A percentile compares a stretch with the other conserved stretches of the same genome.
Conservation (phyloP, 306 rosid genomes). For the Lotus japonicus region DNA sequence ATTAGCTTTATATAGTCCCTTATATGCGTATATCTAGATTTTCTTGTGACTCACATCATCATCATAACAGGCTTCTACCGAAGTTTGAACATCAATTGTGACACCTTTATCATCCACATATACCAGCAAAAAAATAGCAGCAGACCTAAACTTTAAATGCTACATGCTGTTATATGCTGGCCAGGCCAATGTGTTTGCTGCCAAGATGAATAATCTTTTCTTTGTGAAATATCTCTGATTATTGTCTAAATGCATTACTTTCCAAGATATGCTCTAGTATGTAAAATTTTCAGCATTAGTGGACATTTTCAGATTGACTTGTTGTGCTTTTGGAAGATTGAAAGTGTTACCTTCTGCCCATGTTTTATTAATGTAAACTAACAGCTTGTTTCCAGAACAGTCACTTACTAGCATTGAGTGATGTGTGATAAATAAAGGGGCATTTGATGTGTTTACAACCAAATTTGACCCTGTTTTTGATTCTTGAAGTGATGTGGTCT, state of each 20-base stretch:
- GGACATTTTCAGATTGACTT: background rate
- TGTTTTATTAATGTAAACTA: background rate
- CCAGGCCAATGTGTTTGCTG: too few species aligned
- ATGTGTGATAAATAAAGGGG: background rate
- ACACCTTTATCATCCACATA: background rate
- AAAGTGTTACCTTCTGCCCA: background rate
- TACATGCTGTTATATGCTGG: background rate
- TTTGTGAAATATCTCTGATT: background rate
- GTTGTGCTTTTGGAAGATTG: background rate
- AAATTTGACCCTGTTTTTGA: background rate
- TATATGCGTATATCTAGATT: background rate
- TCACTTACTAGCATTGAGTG: background rate
- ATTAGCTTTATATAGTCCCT: background rate
- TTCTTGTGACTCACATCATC: background rate
- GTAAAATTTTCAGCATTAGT: background rate
- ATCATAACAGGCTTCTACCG: background rate
- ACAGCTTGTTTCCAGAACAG: background rate
- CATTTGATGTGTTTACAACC: background rate
- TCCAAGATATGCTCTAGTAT: background rate
- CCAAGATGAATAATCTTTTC: background rate
- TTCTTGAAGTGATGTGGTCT: slow-evolving; percentile 5
- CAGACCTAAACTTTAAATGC: background rate
- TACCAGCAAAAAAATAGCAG: background rate
- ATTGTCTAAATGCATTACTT: background rate
- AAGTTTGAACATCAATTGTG: background rate